Percentiles rank a stretch among this genome's conserved stretches.
phyloP scores from a whole-genome alignment of 1,284 basidiomycete species.

The Termitomyces sp. region DNA sequence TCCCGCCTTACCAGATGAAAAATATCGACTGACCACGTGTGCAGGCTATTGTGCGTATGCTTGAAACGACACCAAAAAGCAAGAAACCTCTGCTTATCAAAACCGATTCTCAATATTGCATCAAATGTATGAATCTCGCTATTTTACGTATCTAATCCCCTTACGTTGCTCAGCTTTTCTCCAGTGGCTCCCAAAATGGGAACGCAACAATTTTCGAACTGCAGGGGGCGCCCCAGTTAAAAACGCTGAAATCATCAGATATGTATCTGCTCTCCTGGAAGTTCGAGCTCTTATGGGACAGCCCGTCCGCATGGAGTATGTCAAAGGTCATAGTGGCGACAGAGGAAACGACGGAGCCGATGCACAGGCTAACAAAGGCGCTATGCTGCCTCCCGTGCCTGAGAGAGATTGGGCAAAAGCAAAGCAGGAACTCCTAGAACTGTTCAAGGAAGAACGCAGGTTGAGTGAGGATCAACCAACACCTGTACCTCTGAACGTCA shows the following conservation, averaged over 20 bases:
- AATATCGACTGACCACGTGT: background rate
- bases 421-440: slow-evolving; percentile 9
- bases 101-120: slow-evolving; percentile 75
- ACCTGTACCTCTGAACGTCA: background rate
- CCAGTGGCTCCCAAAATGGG: slow-evolving; percentile 65
- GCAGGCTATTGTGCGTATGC: slow-evolving; percentile 70
- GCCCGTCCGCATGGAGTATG: slow-evolving; percentile 54
- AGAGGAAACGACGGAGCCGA: slow-evolving; percentile 81
- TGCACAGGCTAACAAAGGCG: slow-evolving; percentile 55
- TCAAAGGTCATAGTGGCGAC: slow-evolving; percentile 68
- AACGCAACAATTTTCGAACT: slow-evolving; percentile 44
- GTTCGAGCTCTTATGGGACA: slow-evolving; percentile 46
- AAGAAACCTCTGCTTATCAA: slow-evolving; percentile 59
- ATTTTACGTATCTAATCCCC: slow-evolving; percentile 2
- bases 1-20: background rate
- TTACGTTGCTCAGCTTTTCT: slow-evolving; percentile 45
- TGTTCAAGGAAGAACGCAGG: slow-evolving; percentile 5
- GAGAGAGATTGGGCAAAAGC: slow-evolving; percentile 54
- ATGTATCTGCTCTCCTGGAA: slow-evolving; percentile 51
- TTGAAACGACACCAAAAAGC: slow-evolving; percentile 59
- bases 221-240: slow-evolving; percentile 51
- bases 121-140: slow-evolving; percentile 46
- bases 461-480: background rate
- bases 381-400: slow-evolving; percentile 28
- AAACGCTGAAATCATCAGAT: slow-evolving; percentile 62